These are phyloP conservation scores for Daldinia sp. DNA, from an alignment of 2,329 filamentous ascomycete genomes.

Conservation along the genomic window DNA sequence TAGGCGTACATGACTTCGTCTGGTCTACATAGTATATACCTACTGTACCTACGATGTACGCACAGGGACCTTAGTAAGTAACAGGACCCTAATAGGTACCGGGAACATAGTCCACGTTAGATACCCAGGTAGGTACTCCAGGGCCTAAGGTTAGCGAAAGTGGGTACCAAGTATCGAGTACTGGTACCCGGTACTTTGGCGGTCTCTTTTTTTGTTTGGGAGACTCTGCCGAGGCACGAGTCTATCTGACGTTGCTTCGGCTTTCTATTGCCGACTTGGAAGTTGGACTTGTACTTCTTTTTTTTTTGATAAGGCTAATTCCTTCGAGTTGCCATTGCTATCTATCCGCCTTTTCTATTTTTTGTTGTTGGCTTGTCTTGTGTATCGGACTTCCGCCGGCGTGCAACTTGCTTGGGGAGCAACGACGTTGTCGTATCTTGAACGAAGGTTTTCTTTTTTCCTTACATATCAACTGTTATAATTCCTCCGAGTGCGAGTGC, in stretches of 20 bases:
- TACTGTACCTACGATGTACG: too few relatives aligned
- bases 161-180: neutral
- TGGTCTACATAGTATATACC: too few relatives aligned
- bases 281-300: too few relatives aligned
- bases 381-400: conserved; percentile 17
- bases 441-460: too few relatives aligned
- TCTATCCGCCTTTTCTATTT: neutral
- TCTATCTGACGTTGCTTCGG: conserved; percentile 27
- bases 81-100: too few relatives aligned
- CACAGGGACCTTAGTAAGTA: too few relatives aligned
- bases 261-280: conserved; percentile 31
- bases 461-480: neutral
- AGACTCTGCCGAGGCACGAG: conserved; percentile 30
- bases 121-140: too few relatives aligned
- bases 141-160: neutral
- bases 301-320: conserved; percentile 8
- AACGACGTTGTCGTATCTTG: conserved; percentile 7
- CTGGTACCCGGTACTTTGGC: conserved; percentile 8
- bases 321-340: neutral
- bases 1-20: too few relatives aligned
- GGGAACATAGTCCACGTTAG: too few relatives aligned
- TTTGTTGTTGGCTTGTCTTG: neutral
- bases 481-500: neutral
- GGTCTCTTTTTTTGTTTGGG: neutral
- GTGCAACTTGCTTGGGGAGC: conserved; percentile 11